A percentile compares a stretch with the other conserved stretches of the same genome.
phyloP scores from a whole-genome alignment of 1,139 yeast genomes.

The Debaryomyces coudertii region DNA sequence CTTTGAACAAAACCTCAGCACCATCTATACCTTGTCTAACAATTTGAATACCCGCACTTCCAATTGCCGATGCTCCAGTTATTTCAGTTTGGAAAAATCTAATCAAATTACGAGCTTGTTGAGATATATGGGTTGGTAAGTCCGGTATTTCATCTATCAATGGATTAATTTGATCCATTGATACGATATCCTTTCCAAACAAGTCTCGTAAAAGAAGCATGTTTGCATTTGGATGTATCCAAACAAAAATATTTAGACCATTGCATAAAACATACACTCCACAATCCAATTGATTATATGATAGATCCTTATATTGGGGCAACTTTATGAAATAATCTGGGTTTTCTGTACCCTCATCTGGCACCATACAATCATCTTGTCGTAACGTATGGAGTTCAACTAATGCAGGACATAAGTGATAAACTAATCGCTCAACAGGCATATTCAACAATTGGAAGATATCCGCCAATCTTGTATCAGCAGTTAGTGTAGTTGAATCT shows the following conservation, averaged over 20 bases:
- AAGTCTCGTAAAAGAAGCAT: constrained; percentile 71
- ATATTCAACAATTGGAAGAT: constrained; percentile 55
- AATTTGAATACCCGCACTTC: constrained; percentile 54
- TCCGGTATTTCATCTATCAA: constrained; percentile 69
- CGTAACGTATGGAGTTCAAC: constrained; percentile 70
- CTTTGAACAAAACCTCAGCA: constrained; percentile 58
- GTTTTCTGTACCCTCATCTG: constrained; percentile 36
- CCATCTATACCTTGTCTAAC: constrained; percentile 71
- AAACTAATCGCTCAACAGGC: constrained; percentile 62
- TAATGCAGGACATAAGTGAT: constrained; percentile 79
- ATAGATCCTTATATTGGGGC: constrained; percentile 50
- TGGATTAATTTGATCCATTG: constrained; percentile 49
- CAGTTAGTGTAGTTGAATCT: constrained; percentile 44
- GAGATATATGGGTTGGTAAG: constrained; percentile 68
- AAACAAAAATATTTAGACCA: constrained; percentile 63
- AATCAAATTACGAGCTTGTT: constrained; percentile 67
- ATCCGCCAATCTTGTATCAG: constrained; percentile 65
- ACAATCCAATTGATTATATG: constrained; percentile 55
- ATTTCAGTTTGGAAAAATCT: constrained; percentile 49
- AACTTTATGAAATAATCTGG: constrained; percentile 55
- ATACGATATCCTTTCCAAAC: constrained; percentile 59
- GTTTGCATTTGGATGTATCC: constrained; percentile 75
- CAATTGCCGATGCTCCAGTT: constrained; percentile 32
- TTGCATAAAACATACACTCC: constrained; percentile 82
- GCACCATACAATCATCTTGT: constrained; percentile 55